Conservation (phyloP, 2,329 filamentous ascomycete species). For the Diaporthe vexans region DNA sequence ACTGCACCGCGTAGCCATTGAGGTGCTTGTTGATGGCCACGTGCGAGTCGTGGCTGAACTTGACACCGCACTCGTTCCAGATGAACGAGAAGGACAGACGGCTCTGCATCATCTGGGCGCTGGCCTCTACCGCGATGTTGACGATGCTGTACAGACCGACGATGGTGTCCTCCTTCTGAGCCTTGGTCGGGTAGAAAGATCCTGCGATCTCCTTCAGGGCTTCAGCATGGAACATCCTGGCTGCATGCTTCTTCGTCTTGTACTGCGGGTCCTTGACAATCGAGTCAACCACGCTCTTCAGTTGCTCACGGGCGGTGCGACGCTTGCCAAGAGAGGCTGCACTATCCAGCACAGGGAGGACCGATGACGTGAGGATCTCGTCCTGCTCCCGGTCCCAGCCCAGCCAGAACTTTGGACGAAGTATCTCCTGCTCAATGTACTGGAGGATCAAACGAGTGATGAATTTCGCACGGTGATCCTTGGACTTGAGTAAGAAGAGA, state of each 20-base stretch:
- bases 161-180: slow-evolving; percentile 54
- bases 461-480: slow-evolving; percentile 51
- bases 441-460: slow-evolving; percentile 55
- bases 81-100: slow-evolving; percentile 51
- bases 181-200: slow-evolving; percentile 59
- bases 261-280: slow-evolving; percentile 51
- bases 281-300: slow-evolving; percentile 51
- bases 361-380: slow-evolving; percentile 42
- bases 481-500: slow-evolving; percentile 51
- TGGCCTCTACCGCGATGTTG: slow-evolving; percentile 59
- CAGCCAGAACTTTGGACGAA: slow-evolving; percentile 52
- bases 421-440: slow-evolving; percentile 53
- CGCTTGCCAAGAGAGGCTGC: slow-evolving; percentile 49
- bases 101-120: slow-evolving; percentile 61
- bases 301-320: slow-evolving; percentile 53
- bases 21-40: slow-evolving; percentile 59
- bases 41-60: slow-evolving; percentile 64
- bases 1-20: slow-evolving; percentile 60
- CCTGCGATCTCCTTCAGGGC: slow-evolving; percentile 54
- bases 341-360: slow-evolving; percentile 43
- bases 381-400: slow-evolving; percentile 48
- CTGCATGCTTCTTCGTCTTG: slow-evolving; percentile 43
- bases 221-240: slow-evolving; percentile 45
- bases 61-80: slow-evolving; percentile 65
- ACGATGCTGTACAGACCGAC: slow-evolving; percentile 59